Percentiles rank a stretch among this genome's conserved stretches.
These are phyloP conservation scores for Magnusiomyces suaveolens DNA, from an alignment of 1,139 yeast species.

Conservation along the genomic window DNA sequence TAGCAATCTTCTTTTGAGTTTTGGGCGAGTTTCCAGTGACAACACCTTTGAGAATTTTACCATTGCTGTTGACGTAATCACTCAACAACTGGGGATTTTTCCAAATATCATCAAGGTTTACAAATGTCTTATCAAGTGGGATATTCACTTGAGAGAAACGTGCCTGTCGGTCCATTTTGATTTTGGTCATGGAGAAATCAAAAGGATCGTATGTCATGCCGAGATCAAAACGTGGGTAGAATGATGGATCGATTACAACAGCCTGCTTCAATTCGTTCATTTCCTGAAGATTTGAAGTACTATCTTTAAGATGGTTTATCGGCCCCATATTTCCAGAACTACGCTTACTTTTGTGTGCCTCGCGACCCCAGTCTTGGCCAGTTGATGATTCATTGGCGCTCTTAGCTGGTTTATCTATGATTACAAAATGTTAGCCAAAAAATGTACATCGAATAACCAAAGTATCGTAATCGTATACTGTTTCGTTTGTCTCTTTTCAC, in stretches of 20 bases:
- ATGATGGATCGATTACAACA: conserved; percentile 20
- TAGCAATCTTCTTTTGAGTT: conserved; percentile 53
- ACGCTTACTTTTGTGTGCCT: too few relatives aligned
- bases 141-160: conserved; percentile 20
- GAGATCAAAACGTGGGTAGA: conserved; percentile 21
- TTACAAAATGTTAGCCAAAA: too few relatives aligned
- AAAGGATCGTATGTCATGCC: conserved; percentile 27
- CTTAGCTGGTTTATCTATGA: too few relatives aligned
- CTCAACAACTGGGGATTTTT: conserved; percentile 46
- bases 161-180: conserved; percentile 18
- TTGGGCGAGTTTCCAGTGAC: conserved; percentile 47
- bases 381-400: too few relatives aligned
- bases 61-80: conserved; percentile 47
- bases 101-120: conserved; percentile 29
- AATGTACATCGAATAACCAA: too few relatives aligned
- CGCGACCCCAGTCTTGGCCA: too few relatives aligned
- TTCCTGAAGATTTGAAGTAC: neutral
- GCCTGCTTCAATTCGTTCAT: neutral
- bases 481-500: too few relatives aligned
- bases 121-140: conserved; percentile 14
- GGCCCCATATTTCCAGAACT: too few relatives aligned
- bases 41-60: conserved; percentile 54
- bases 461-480: too few relatives aligned
- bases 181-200: conserved; percentile 25
- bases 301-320: neutral